Evolutionary conservation across 768 basidiomycete genomes (phyloP), one percentile per base, ranked within the genome.

Genomic region (Gymnopilus dilepis): DNA sequence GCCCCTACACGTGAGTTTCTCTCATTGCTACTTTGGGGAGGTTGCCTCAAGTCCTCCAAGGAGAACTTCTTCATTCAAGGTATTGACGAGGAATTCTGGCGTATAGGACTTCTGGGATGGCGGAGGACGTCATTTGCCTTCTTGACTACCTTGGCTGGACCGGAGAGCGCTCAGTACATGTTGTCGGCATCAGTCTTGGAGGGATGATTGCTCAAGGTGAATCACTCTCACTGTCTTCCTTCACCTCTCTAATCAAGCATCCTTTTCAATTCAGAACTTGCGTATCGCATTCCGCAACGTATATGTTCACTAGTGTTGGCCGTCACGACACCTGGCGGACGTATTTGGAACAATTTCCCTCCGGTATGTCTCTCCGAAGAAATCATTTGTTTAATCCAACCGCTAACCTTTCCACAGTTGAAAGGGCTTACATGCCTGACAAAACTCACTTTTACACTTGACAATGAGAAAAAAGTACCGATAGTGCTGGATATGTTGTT

Each of bases 141-240:
- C 78, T 95, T 4, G 82, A 94, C 66, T 83, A 85, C 65, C 63
- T 95, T 6, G 88, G 84, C 2, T 95, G 92, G 91, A 91, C 83
- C 0, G 79, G 70, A 6, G 74, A 83, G 9, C 82, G 83, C 4
- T 81, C 82, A 50, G 43, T 95, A 6, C 87, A 94, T 67, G 73
- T 94, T 31, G 87, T 94, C 21, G 90, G 93, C 7, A 74, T 85
- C 22, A 92, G 90, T 38, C 72, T 95, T 4, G 93, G 93, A 2
- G 92, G 92, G 4, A 94, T 94, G 92, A 91, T 92, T 52, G 85
- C 90, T 0, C 89, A 91, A 75, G 88, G 90, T 89, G 61, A 31
- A 65, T 58, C 8, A n/a, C 43, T 15, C 34, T 21, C 7, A 8
- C 15, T 41, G 15, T 22, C 52, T 41, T 13, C 13, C 24, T 21